A percentile compares a stretch with the other conserved stretches of the same genome.
phyloP scores from a whole-genome alignment of 2,329 filamentous ascomycete genomes.

The Alternaria alternata region DNA sequence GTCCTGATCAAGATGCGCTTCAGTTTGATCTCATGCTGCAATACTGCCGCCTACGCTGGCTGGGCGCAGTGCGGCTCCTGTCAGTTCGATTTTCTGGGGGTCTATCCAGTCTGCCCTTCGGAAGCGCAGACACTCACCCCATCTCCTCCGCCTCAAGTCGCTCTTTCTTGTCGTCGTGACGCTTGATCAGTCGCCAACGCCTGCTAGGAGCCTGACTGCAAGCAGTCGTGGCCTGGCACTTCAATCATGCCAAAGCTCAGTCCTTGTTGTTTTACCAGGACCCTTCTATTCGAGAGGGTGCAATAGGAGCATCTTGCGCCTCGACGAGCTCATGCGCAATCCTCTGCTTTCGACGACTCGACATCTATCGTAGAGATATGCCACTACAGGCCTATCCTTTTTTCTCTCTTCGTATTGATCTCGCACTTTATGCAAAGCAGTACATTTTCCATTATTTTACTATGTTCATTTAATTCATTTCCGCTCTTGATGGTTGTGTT shows the following conservation, averaged over 20 bases:
- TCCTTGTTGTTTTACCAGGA: not conserved
- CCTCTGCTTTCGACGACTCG: not conserved
- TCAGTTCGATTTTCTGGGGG: slow-evolving; percentile 31
- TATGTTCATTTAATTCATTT: not conserved
- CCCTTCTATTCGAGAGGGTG: not conserved
- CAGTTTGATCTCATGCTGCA: slow-evolving; percentile 35
- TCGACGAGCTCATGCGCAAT: not conserved
- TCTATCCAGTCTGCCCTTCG: slow-evolving; percentile 29
- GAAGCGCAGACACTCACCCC: slow-evolving; percentile 26
- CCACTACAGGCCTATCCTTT: not conserved
- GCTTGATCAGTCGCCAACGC: not conserved
- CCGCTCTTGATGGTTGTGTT: not conserved
- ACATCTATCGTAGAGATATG: not conserved
- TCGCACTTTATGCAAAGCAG: not conserved
- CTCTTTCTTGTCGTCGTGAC: not conserved
- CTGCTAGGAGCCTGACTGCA: not conserved
- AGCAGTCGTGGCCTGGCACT: slow-evolving; percentile 1
- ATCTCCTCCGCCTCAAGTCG: slow-evolving; percentile 18
- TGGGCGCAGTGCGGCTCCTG: slow-evolving; percentile 27
- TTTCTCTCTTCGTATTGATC: not conserved
- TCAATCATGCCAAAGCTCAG: not conserved
- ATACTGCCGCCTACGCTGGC: slow-evolving; percentile 28
- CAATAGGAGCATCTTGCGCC: not conserved
- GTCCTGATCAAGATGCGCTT: slow-evolving; percentile 40
- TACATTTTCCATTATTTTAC: not conserved